phyloP scores from a whole-genome alignment of 2,329 filamentous ascomycete species.

The Zymoseptoria brevis region DNA sequence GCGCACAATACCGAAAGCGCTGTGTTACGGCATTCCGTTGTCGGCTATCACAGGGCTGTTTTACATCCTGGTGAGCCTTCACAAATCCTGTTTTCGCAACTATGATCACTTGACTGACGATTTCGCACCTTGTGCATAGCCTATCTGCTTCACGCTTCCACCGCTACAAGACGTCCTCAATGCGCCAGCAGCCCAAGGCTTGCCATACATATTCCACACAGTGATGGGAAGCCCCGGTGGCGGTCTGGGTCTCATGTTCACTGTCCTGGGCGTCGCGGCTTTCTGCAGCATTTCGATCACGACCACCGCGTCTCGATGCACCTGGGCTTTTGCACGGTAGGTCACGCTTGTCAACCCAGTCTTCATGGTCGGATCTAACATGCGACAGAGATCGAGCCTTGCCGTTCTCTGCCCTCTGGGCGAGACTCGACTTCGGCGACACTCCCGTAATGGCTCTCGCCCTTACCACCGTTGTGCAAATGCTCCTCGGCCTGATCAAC shows the following conservation, averaged over 20 bases:
- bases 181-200: conserved; percentile 40
- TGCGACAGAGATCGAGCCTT: conserved; percentile 31
- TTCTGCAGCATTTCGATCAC: conserved; percentile 49
- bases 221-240: conserved; percentile 44
- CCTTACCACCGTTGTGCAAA: conserved; percentile 39
- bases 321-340: conserved; percentile 38
- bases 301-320: conserved; percentile 40
- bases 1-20: conserved; percentile 1
- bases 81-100: not conserved
- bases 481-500: conserved; percentile 43
- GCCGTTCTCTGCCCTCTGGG: conserved; percentile 32
- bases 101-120: not conserved
- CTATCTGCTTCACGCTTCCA: conserved; percentile 45
- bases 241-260: conserved; percentile 40
- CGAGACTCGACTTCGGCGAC: conserved; percentile 26
- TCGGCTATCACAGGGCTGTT: conserved; percentile 48
- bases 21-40: conserved; percentile 38
- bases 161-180: conserved; percentile 38
- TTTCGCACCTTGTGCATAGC: conserved; percentile 38
- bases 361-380: not conserved
- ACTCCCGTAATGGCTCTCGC: conserved; percentile 36
- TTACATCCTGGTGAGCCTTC: conserved; percentile 2
- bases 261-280: conserved; percentile 43
- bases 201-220: conserved; percentile 43
- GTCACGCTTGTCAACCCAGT: conserved; percentile 4